Evolutionary conservation across 371 early-diverging fungal genomes (phyloP), one percentile per base, ranked within the genome.

Genomic region (Blakeslea trispora): DNA sequence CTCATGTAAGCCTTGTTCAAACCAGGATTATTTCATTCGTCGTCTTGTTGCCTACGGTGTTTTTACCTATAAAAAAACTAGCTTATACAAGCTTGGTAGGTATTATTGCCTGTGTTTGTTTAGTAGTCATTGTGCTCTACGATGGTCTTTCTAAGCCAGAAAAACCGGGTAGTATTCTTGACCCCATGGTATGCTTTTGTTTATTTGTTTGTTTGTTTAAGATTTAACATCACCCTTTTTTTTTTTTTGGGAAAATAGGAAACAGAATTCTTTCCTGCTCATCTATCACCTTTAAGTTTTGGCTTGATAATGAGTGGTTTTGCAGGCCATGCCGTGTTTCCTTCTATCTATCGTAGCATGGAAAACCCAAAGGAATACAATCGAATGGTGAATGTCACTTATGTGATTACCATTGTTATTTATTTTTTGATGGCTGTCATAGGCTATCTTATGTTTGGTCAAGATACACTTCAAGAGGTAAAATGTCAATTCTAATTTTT

Each of bases 361-460:
- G 59, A 71, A 42, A 57, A 77, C 9, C 82, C 82, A 2, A 58
- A 64, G 31, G 11, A 74, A 37, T 91, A 80, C 61, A 70, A 72
- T 31, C 47, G 24, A 2, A 68, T 77, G 74, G 74, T 77, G 4
- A 57, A 77, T 50, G 48, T 66, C 0, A 72, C 78, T 7, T 77
- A 77, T 45, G 48, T 59, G 2, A 45, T 74, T 13, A 74, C 74
- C 6, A 50, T 58, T 21, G 41, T 48, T 13, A 58, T 68, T 8
- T 77, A 77, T 45, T 23, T 53, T 14, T 32, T 61, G 4, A 72
- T 77, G 70, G 71, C 71, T 18, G 53, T 59, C 14, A 54, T 73
- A 28, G 91, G 92, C 8, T 91, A 90, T 57, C 24, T 80, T 14
- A 91, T 91, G 92, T 91, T 90, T 82, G 92, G 92, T 1, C 62